A percentile compares a stretch with the other conserved stretches of the same genome.
Evolutionary conservation across 495 filamentous ascomycete species (phyloP).

Genomic region (Hypoxylon trugodes): DNA sequence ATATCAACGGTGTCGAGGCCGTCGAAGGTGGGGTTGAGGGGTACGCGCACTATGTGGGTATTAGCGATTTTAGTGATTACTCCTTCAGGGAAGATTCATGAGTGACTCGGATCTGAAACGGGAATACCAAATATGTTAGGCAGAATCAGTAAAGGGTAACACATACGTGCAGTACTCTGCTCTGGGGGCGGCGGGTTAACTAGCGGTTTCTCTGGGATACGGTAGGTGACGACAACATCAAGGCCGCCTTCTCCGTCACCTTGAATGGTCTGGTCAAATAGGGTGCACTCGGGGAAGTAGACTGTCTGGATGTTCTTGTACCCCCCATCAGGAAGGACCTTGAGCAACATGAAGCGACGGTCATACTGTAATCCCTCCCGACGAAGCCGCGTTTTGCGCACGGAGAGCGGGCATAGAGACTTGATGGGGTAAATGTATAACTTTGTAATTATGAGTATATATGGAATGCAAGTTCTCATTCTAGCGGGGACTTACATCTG

Average conservation of each 20-base stretch:
- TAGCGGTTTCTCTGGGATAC: constrained; percentile 44
- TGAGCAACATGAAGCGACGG: constrained; percentile 80
- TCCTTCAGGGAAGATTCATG: no score
- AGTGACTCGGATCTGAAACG: no score
- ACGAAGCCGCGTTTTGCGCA: constrained; percentile 65
- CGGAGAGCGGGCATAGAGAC: constrained; percentile 71
- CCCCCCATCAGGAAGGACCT: constrained; percentile 50
- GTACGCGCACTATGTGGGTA: no score
- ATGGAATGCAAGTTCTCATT: no score
- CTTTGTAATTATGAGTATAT: constrained; percentile 55
- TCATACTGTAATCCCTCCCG: constrained; percentile 78
- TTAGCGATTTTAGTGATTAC: no score
- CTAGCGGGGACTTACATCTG: constrained; percentile 41
- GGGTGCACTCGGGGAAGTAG: constrained; percentile 68
- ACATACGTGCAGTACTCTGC: constrained; percentile 22
- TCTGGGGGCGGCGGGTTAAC: constrained; percentile 24
- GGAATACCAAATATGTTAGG: no score
- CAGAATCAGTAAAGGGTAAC: no score
- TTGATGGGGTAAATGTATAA: constrained; percentile 93
- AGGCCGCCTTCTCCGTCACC: constrained; percentile 43
- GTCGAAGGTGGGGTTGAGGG: constrained; percentile 64
- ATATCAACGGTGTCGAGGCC: constrained; percentile 62
- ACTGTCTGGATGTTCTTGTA: constrained; percentile 74
- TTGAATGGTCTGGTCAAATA: constrained; percentile 73
- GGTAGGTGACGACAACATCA: constrained; percentile 67